Evolutionary conservation across 805 yeast genomes (phyloP), one percentile per base, ranked within the genome.

Genomic region (Kluyveromyces dobzhanskii): DNA sequence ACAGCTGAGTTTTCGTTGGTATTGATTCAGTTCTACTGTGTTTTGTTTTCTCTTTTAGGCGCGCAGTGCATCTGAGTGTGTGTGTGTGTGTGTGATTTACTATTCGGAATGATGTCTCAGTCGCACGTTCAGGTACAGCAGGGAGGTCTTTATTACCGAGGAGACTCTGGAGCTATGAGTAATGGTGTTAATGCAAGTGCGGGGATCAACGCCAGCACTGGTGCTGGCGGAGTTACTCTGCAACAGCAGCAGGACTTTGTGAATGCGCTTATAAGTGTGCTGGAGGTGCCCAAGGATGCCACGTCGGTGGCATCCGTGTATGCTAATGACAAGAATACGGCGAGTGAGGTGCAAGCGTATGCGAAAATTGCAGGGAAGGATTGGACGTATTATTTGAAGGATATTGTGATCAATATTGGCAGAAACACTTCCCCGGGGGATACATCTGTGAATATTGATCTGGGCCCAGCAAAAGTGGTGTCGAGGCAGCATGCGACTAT

Each of bases 381-480:
- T 53, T 92, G 98, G 98, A 90, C 98, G 1, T 92, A 73, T 57
- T 92, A 87, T 54, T 96, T 92, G 31, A 85, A 88, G 56, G 69
- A 78, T 13, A 66, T 90, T 37, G 73, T 72, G 21, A 74, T 90
- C 4, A 65, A 80, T 1, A 84, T 92, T 42, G 98, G 98, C n/a
- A 72, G 98, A 52, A 81, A 81, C 52, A 84, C 95, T 2, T 65
- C 64, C 29, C 56, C 28, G 57, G 59, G 30, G 31, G 48, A 40
- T 13, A 31, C 28, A 7, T 37, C 40, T 8, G 44, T 46, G 3
- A 76, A 87, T 53, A 90, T 90, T 35, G 98, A 92, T 61, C 66
- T 92, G 51, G 97, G 97, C 2, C 98, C 98, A 1, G 90, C 96
- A 9, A 90, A 90, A 61, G 95, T 92, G n/a, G 97, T 92, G 3